Evolutionary conservation across 2,329 filamentous ascomycete genomes (phyloP).

Genomic region (Ophiostoma fasciatum): DNA sequence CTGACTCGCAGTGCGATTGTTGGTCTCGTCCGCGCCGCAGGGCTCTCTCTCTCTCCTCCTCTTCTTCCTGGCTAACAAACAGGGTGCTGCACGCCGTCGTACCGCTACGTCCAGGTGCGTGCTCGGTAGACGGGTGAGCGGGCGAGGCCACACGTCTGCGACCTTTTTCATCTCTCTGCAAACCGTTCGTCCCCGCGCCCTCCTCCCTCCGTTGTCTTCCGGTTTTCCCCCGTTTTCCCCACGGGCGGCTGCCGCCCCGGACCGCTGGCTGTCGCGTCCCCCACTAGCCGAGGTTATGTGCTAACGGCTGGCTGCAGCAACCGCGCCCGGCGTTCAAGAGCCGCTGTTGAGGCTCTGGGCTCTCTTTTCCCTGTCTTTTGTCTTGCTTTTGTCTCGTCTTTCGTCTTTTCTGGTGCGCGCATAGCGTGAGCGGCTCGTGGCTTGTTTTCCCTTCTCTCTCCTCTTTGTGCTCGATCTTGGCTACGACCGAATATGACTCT

Average conservation of each 20-base stretch:
- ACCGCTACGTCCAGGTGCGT: conserved; percentile 6
- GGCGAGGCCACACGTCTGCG: no score
- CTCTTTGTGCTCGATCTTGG: no score
- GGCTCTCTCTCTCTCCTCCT: not conserved
- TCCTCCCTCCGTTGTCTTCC: not conserved
- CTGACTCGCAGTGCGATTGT: conserved; percentile 11
- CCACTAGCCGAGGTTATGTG: conserved; percentile 8
- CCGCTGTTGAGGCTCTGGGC: conserved; percentile 3
- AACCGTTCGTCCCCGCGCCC: not conserved
- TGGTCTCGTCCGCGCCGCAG: no score
- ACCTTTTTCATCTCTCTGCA: not conserved
- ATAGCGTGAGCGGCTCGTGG: no score
- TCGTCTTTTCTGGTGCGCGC: no score
- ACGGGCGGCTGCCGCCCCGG: not conserved
- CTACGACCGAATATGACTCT: no score
- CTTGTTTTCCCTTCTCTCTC: not conserved
- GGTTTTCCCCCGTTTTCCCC: conserved; percentile 6
- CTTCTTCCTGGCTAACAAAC: not conserved
- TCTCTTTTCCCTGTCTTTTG: not conserved
- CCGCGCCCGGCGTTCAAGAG: conserved; percentile 6
- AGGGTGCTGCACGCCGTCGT: conserved; percentile 9
- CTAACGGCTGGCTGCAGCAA: conserved; percentile 3
- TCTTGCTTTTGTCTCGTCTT: not conserved
- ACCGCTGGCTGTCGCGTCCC: not conserved
- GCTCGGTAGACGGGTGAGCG: no score